These are phyloP conservation scores for Lentinula detonsa DNA, from an alignment of 768 basidiomycete species.

Conservation along the genomic window DNA sequence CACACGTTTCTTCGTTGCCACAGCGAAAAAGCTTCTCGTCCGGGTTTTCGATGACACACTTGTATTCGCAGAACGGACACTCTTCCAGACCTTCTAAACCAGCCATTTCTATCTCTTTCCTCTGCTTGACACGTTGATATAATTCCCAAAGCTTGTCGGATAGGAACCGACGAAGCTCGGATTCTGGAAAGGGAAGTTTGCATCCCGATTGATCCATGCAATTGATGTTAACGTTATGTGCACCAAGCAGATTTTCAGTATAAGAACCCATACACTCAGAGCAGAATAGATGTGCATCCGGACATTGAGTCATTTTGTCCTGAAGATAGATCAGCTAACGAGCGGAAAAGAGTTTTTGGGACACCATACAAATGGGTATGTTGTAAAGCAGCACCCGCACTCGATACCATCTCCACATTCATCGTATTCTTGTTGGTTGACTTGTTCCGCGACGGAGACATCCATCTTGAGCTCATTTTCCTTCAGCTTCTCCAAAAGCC, in stretches of 20 bases:
- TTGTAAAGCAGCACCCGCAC: conserved; percentile 83
- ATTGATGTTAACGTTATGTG: conserved; percentile 53
- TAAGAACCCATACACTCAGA: conserved; percentile 62
- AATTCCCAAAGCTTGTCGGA: conserved; percentile 58
- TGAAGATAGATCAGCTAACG: conserved; percentile 21
- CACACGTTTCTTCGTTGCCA: conserved; percentile 57
- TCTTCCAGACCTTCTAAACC: conserved; percentile 77
- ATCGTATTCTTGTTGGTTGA: conserved; percentile 34
- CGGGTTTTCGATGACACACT: conserved; percentile 62
- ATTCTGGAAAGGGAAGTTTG: conserved; percentile 56
- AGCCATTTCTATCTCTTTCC: conserved; percentile 75
- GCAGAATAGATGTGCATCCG: conserved; percentile 88
- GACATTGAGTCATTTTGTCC: conserved; percentile 85
- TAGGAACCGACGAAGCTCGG: conserved; percentile 66
- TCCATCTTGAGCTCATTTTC: conserved; percentile 21
- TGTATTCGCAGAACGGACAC: conserved; percentile 90
- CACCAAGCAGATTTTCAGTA: conserved; percentile 59
- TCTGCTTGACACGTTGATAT: conserved; percentile 70
- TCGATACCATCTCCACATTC: conserved; percentile 63
- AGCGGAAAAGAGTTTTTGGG: not conserved
- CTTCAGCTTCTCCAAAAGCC: conserved; percentile 35
- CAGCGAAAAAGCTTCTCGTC: conserved; percentile 38
- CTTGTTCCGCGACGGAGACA: conserved; percentile 23
- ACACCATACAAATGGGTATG: conserved; percentile 60
- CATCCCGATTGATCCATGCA: conserved; percentile 85